These are phyloP conservation scores for Ogataea sp. DNA, from an alignment of 805 yeast species.

Conservation along the genomic window DNA sequence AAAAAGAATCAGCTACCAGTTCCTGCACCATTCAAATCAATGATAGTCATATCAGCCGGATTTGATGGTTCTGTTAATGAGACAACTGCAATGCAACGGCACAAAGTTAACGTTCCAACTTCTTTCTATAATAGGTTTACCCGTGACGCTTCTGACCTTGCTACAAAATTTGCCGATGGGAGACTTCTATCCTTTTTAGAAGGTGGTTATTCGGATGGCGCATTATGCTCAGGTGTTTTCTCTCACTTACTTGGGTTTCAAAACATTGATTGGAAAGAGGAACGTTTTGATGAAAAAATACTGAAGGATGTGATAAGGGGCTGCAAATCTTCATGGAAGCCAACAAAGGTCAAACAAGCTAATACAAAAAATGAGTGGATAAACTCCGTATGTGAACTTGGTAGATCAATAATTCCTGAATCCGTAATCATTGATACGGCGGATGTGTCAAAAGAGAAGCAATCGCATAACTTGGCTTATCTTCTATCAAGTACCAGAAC, in stretches of 20 bases:
- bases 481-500: too few relatives aligned
- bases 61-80: slow-evolving; percentile 85
- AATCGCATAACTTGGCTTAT: too few relatives aligned
- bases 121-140: slow-evolving; percentile 69
- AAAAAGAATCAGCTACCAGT: slow-evolving; percentile 18
- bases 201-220: slow-evolving; percentile 85
- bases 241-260: slow-evolving; percentile 72
- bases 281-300: slow-evolving; percentile 57
- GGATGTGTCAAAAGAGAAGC: too few relatives aligned
- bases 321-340: slow-evolving; percentile 54
- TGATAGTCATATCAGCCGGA: slow-evolving; percentile 77
- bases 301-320: slow-evolving; percentile 62
- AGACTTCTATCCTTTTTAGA: slow-evolving; percentile 63
- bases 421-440: not conserved
- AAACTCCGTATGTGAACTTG: slow-evolving; percentile 41
- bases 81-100: slow-evolving; percentile 78
- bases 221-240: slow-evolving; percentile 69
- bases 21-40: slow-evolving; percentile 39
- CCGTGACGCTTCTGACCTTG: slow-evolving; percentile 60
- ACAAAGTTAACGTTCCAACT: slow-evolving; percentile 74
- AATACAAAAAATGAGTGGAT: not conserved
- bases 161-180: slow-evolving; percentile 50
- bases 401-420: slow-evolving; percentile 44
- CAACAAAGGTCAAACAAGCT: too few relatives aligned
- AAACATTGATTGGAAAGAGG: slow-evolving; percentile 44